These are phyloP conservation scores for Mortierella sp. DNA, from an alignment of 371 early-diverging fungal genomes.

Conservation along the genomic window DNA sequence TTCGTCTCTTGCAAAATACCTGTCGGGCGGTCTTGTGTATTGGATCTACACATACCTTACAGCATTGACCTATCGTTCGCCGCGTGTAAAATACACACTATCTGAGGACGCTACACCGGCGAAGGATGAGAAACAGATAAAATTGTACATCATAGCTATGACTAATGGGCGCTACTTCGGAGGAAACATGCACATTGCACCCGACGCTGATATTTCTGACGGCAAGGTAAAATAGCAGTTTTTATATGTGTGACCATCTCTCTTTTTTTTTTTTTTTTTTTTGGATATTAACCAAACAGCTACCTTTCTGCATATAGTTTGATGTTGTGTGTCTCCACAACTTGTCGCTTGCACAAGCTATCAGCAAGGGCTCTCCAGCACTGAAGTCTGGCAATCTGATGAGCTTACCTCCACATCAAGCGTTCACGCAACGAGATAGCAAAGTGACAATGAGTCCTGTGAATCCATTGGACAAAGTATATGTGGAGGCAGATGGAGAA, in stretches of 20 bases:
- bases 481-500: conserved; percentile 51
- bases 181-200: conserved; percentile 53
- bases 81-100: conserved; percentile 33
- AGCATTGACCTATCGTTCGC: conserved; percentile 32
- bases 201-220: conserved; percentile 38
- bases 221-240: conserved; percentile 30
- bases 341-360: conserved; percentile 29
- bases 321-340: conserved; percentile 48
- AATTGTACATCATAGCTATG: conserved; percentile 51
- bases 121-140: conserved; percentile 19
- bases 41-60: conserved; percentile 55
- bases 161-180: conserved; percentile 56
- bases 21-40: conserved; percentile 46
- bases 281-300: not conserved
- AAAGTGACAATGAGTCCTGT: conserved; percentile 38
- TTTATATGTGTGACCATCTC: not conserved
- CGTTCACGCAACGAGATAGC: conserved; percentile 30
- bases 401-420: conserved; percentile 36
- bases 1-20: conserved; percentile 33
- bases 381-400: conserved; percentile 43
- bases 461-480: conserved; percentile 22
- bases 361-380: conserved; percentile 43
- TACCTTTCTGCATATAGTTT: conserved; percentile 14
- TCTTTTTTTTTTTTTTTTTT: conserved; percentile 6
- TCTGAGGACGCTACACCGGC: not conserved